These are phyloP conservation scores for Ophiostoma australiae DNA, from an alignment of 2,329 filamentous ascomycete species.

Conservation along the genomic window DNA sequence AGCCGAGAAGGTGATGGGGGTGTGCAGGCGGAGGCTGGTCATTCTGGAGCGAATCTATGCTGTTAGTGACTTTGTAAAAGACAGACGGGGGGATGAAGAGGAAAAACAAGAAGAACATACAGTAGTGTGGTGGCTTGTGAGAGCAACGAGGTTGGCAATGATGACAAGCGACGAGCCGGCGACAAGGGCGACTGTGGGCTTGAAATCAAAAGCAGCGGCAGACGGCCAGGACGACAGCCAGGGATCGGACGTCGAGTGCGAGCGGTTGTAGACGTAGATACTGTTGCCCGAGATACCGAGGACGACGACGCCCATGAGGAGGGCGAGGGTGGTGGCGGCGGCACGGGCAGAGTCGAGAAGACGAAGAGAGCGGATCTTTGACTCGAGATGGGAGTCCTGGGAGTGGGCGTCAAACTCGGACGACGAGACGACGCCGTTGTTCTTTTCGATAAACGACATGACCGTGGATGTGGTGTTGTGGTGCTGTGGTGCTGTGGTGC, in stretches of 20 bases:
- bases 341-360: constrained; percentile 43
- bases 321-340: constrained; percentile 46
- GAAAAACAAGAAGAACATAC: constrained; percentile 36
- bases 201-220: constrained; percentile 46
- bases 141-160: constrained; percentile 44
- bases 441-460: constrained; percentile 21
- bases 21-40: constrained; percentile 37
- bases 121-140: constrained; percentile 46
- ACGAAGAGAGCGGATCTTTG: constrained; percentile 39
- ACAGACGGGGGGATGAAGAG: not conserved
- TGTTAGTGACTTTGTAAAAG: constrained; percentile 26
- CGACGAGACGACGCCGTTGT: constrained; percentile 31
- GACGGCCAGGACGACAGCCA: constrained; percentile 54
- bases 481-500: not conserved
- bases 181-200: constrained; percentile 53
- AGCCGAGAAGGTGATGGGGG: constrained; percentile 37
- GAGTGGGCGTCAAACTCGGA: constrained; percentile 49
- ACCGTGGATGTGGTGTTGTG: not conserved
- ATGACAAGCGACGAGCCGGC: constrained; percentile 48
- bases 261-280: constrained; percentile 51
- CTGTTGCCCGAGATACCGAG: constrained; percentile 53
- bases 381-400: constrained; percentile 37
- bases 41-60: constrained; percentile 36
- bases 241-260: constrained; percentile 39
- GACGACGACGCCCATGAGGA: constrained; percentile 49